These are phyloP conservation scores for Hypoxylon sp. DNA, from an alignment of 2,329 filamentous ascomycete genomes.

Conservation along the genomic window DNA sequence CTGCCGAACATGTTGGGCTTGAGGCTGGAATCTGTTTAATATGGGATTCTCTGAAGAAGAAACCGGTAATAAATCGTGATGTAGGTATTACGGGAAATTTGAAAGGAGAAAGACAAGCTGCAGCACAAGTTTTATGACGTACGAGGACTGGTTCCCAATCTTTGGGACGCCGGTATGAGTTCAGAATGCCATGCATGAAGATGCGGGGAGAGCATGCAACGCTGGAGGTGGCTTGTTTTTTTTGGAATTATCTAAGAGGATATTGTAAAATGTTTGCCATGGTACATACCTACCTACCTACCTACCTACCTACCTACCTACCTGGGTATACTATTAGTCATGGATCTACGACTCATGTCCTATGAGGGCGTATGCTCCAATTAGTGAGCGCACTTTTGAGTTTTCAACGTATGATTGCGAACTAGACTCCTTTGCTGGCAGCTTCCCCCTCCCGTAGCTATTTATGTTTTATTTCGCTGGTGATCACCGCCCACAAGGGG, in stretches of 20 bases:
- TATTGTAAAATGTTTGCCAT: constrained; percentile 24
- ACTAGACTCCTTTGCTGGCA: constrained; percentile 5
- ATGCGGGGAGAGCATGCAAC: constrained; percentile 21
- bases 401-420: constrained; percentile 27
- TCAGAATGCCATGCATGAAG: constrained; percentile 8
- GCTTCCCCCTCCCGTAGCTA: constrained; percentile 15
- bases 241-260: constrained; percentile 15
- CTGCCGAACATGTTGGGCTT: constrained; percentile 18
- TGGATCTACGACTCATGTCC: constrained; percentile 17
- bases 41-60: not conserved
- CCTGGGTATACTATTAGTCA: constrained; percentile 19
- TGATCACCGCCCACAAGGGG: constrained; percentile 7
- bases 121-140: not conserved
- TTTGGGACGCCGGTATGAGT: constrained; percentile 3
- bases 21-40: too few relatives aligned
- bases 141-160: not conserved
- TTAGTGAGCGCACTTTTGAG: constrained; percentile 18
- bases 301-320: too few relatives aligned
- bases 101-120: too few relatives aligned
- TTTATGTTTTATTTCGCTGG: constrained; percentile 11
- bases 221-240: not conserved
- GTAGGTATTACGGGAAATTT: too few relatives aligned
- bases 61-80: too few relatives aligned
- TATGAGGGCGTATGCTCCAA: constrained; percentile 23
- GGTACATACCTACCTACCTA: constrained; percentile 7